Conservation (phyloP, 2,329 filamentous ascomycete species). For the Pezicula radicicola region DNA sequence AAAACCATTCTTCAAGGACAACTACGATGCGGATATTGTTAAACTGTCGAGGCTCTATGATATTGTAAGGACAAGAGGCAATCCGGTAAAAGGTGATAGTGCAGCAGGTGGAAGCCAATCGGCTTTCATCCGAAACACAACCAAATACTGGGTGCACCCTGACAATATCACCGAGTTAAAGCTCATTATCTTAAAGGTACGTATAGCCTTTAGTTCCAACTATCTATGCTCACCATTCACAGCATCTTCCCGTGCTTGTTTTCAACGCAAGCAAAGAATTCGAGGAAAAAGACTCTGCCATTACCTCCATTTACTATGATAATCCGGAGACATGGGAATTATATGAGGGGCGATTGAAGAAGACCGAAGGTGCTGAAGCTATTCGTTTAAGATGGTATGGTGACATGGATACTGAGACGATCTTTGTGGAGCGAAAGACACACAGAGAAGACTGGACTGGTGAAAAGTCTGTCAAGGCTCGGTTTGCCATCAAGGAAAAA, state of each 20-base stretch:
- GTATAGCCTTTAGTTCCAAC: not conserved
- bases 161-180: constrained; percentile 99
- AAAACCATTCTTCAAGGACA: constrained; percentile 98
- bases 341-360: constrained; percentile 92
- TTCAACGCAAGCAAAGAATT: constrained; percentile 99
- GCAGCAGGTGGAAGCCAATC: constrained; percentile 88
- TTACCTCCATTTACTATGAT: constrained; percentile 98
- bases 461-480: constrained; percentile 97
- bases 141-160: constrained; percentile 98
- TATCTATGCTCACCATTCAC: constrained; percentile 14
- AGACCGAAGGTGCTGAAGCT: constrained; percentile 95
- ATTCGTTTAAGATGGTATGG: constrained; percentile 97
- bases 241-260: constrained; percentile 90
- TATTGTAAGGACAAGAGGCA: constrained; percentile 86
- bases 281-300: constrained; percentile 83
- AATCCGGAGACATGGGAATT: constrained; percentile 92
- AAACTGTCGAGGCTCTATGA: constrained; percentile 96
- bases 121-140: constrained; percentile 95
- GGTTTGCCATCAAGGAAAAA: constrained; percentile 95
- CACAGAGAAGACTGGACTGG: constrained; percentile 99
- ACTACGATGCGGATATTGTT: constrained; percentile 94
- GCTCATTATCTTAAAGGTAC: constrained; percentile 86
- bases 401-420: constrained; percentile 90
- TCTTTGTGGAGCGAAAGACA: constrained; percentile 96
- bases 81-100: constrained; percentile 88